Evolutionary conservation across 2,329 filamentous ascomycete genomes (phyloP).

Genomic region (Penicillium sp.): DNA sequence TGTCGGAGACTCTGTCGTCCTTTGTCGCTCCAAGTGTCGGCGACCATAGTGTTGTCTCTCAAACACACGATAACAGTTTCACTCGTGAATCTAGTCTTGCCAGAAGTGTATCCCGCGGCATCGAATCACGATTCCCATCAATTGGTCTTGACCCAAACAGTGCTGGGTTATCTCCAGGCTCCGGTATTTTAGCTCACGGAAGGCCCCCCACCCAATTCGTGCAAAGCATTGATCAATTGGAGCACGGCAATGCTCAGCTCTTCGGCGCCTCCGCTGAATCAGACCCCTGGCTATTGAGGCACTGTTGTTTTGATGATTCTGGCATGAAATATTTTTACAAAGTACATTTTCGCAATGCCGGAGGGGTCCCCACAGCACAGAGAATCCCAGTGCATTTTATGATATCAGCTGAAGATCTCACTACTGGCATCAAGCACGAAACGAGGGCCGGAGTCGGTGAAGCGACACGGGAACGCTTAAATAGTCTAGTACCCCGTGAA

Average conservation of each 20-base stretch:
- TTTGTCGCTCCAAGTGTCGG: conserved; percentile 11
- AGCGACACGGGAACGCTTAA: conserved; percentile 21
- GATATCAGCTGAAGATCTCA: conserved; percentile 25
- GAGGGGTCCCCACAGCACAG: conserved; percentile 36
- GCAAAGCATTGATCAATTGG: conserved; percentile 33
- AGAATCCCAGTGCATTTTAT: conserved; percentile 38
- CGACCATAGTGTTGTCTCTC: conserved; percentile 4
- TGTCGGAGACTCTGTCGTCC: conserved; percentile 9
- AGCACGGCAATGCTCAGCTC: conserved; percentile 30
- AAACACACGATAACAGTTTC: conserved; percentile 1
- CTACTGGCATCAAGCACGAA: conserved; percentile 20
- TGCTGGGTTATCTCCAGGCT: conserved; percentile 15
- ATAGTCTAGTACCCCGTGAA: conserved; percentile 23
- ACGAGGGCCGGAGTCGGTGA: conserved; percentile 13
- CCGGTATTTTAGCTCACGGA: conserved; percentile 19
- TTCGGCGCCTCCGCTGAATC: conserved; percentile 37
- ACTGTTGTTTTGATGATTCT: conserved; percentile 39
- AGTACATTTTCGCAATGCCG: conserved; percentile 40
- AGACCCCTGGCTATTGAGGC: conserved; percentile 38
- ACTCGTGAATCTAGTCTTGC: conserved; percentile 3
- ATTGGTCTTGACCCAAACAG: conserved; percentile 16
- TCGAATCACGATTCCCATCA: conserved; percentile 10
- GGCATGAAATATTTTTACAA: conserved; percentile 38
- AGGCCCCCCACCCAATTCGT: conserved; percentile 27
- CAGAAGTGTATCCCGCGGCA: conserved; percentile 7